Conservation (phyloP, 2,329 filamentous ascomycete genomes). For the Cladophialophora exuberans region DNA sequence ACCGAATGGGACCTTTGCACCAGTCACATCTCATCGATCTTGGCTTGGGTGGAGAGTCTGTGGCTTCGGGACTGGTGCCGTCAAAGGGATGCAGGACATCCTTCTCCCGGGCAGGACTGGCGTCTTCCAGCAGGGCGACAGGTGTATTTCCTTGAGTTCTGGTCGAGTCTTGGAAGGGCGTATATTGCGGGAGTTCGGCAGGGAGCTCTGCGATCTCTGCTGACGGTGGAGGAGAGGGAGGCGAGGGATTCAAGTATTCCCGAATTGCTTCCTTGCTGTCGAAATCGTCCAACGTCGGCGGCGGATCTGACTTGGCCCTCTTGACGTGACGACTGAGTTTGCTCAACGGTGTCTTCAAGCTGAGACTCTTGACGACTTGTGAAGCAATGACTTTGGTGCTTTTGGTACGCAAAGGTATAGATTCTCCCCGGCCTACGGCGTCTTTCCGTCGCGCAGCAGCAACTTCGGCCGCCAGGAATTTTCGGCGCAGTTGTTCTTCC, state of each 20-base stretch:
- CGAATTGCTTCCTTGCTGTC: constrained; percentile 28
- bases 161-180: constrained; percentile 27
- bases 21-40: constrained; percentile 33
- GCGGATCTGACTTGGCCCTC: constrained; percentile 16
- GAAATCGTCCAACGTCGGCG: constrained; percentile 30
- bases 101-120: constrained; percentile 7
- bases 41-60: constrained; percentile 3
- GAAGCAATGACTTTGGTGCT: constrained; percentile 27
- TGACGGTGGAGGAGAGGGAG: constrained; percentile 11
- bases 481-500: constrained; percentile 19
- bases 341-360: constrained; percentile 15
- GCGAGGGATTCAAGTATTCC: constrained; percentile 24
- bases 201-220: constrained; percentile 27
- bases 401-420: constrained; percentile 15
- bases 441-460: constrained; percentile 15
- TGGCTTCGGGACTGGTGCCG: neutral
- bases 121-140: constrained; percentile 16
- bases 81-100: neutral
- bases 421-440: constrained; percentile 14
- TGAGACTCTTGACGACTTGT: constrained; percentile 28
- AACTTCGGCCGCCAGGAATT: constrained; percentile 18
- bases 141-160: constrained; percentile 26
- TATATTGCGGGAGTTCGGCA: constrained; percentile 29
- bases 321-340: constrained; percentile 18
- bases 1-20: constrained; percentile 30